Evolutionary conservation across 768 basidiomycete species (phyloP), one percentile per base, ranked within the genome.

Genomic region (Tephrocybe sp.): DNA sequence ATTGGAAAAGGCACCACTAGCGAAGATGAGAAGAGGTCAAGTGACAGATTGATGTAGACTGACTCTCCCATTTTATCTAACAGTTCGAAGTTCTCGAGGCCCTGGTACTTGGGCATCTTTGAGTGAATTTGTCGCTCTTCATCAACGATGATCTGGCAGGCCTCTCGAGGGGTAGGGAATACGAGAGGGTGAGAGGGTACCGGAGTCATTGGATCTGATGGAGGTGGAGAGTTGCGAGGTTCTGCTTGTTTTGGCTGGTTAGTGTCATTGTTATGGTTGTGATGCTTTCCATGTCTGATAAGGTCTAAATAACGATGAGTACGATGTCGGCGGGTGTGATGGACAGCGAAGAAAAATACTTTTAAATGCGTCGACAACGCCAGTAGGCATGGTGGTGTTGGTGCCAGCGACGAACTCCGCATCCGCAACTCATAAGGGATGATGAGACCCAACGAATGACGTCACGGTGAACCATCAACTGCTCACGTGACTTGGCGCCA

Each of bases 1-100:
- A 65, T 97, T 93, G n/a, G 95, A 98, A 68, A 99, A 99, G 37
- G 96, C 96, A 53, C 96, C 96, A 62, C 86, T 91, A 53, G 30
- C 68, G 50, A 33, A 53, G 48, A 36, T 34, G 61, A 67, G 48
- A 43, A 53, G 49, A 45, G 48, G 39, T 41, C 50, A 44, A 49
- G 50, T 39, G 49, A 55, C 53, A 44, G 37, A 47, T 42, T 56
- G 56, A 49, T 42, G 47, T 36, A 14, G 32, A 86, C 92, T 68
- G 56, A 94, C 92, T 94, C 92, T 76, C 92, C 93, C 92, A 93
- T 94, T 78, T 92, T 93, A 47, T 87, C 83, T 6, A 88, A 43
- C 15, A 94, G 77, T 54, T 77, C 79, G 66, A 81, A 94, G 57
- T 81, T 79, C 65, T 94, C 92, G 23, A 94, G 81, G 14, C 92